Percentiles rank a stretch among this genome's conserved stretches.
Conservation (phyloP, 495 filamentous ascomycete species). For the Penicillium antarcticum region DNA sequence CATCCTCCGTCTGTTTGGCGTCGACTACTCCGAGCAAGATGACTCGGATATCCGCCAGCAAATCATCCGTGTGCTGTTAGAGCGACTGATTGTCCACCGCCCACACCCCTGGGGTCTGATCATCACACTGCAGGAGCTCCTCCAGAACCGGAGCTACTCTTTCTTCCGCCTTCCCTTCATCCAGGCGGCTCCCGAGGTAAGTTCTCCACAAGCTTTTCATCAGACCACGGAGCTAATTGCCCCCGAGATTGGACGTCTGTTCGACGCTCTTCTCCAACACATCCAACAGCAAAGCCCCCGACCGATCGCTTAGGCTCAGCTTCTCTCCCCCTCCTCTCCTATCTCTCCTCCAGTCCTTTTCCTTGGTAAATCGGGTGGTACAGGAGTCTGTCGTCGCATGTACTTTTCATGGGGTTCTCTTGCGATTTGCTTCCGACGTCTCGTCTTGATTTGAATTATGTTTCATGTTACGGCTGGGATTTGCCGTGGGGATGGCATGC, state of each 20-base stretch:
- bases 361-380: constrained; percentile 13
- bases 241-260: constrained; percentile 45
- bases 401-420: constrained; percentile 28
- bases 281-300: constrained; percentile 51
- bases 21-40: constrained; percentile 70
- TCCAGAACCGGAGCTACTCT: constrained; percentile 82
- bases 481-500: constrained; percentile 28
- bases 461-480: constrained; percentile 27
- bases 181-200: constrained; percentile 81
- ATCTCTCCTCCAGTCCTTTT: constrained; percentile 11
- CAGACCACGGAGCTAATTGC: constrained; percentile 5
- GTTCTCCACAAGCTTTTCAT: constrained; percentile 5
- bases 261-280: constrained; percentile 48
- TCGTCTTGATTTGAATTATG: constrained; percentile 10
- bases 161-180: constrained; percentile 94
- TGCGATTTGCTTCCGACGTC: constrained; percentile 15
- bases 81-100: constrained; percentile 83
- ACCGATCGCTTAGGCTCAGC: constrained; percentile 29
- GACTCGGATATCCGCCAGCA: constrained; percentile 83
- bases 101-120: constrained; percentile 97
- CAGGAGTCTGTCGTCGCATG: constrained; percentile 17
- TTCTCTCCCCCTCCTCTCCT: constrained; percentile 5
- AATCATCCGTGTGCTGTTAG: constrained; percentile 81
- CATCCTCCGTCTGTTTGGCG: constrained; percentile 81
- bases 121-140: constrained; percentile 82